Evolutionary conservation across 768 basidiomycete species (phyloP), one percentile per base, ranked within the genome.

Genomic region (Phylloporus arenicola): DNA sequence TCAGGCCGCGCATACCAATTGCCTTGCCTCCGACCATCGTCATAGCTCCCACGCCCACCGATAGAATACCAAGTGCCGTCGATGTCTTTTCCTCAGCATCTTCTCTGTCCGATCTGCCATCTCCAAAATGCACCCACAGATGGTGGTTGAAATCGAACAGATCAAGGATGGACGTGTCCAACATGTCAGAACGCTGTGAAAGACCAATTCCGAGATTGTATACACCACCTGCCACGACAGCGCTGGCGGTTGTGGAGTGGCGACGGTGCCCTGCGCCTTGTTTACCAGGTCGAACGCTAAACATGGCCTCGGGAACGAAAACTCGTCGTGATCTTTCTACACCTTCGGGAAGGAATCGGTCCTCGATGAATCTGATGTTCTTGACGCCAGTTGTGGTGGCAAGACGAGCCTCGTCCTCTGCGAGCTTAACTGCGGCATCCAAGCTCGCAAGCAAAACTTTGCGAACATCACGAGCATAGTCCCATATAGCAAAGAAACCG

Each of bases 291-390:
- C 74, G 75, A 38, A 77, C 68, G 48, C 80, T 81, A 72, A 98
- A 99, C 96, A 99, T 98, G 13, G 92, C 95, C 64, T 95, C 88
- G n/a, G 95, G 91, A 73, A 90, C 83, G 75, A 99, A 99, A 12
- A 95, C 82, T 24, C 91, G 77, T 49, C 82, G 78, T 43, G 81
- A 82, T 35, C 90, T 76, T 65, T 92, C 91, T 20, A 92, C 90
- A 50, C 84, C 86, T 45, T 77, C 77, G 1, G 88, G 88, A 14
- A 99, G 79, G 68, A 89, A 81, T 50, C 73, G 72, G 52, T 95
- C 86, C 17, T 82, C 92, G 17, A 96, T 72, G 16, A 76, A 70
- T 35, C 74, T 72, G 54, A 96, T 80, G 55, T 76, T 75, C 30
- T 78, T 70, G 20, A 97, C 87, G 38, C 86, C 83, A 7, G 68